These are phyloP conservation scores for Breviolum minutum DNA, from an alignment of 73 alveolate genomes.

Conservation along the genomic window DNA sequence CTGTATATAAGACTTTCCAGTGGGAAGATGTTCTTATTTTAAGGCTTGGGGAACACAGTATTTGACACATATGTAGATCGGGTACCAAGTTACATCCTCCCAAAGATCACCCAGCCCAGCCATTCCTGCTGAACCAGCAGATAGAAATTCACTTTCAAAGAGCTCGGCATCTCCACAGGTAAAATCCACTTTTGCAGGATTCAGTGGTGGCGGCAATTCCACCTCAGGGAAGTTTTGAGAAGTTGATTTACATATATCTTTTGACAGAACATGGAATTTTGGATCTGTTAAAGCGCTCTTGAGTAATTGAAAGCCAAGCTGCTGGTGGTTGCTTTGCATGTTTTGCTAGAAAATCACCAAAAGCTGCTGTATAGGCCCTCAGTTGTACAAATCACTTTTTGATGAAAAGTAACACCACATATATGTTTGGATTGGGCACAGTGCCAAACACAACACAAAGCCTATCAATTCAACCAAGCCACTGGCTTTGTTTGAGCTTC, in stretches of 20 bases:
- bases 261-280: not conserved
- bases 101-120: not conserved
- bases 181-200: not conserved
- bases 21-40: not conserved
- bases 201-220: not conserved
- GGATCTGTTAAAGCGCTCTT: not conserved
- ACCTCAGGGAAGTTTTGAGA: not conserved
- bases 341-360: not conserved
- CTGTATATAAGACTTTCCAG: not conserved
- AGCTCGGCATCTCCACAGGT: not conserved
- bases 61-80: not conserved
- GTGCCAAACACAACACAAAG: not conserved
- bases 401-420: not conserved
- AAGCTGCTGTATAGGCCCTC: constrained; percentile 15
- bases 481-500: not conserved
- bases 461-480: not conserved
- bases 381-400: not conserved
- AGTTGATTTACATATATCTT: not conserved
- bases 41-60: not conserved
- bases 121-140: not conserved
- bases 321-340: not conserved
- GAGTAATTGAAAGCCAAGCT: not conserved
- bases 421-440: not conserved
- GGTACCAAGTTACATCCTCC: not conserved
- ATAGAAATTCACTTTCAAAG: not conserved